Percentiles rank a stretch among this genome's conserved stretches.
Conservation (phyloP, 805 yeast species). For the Wickerhamomyces chaumierensis region DNA sequence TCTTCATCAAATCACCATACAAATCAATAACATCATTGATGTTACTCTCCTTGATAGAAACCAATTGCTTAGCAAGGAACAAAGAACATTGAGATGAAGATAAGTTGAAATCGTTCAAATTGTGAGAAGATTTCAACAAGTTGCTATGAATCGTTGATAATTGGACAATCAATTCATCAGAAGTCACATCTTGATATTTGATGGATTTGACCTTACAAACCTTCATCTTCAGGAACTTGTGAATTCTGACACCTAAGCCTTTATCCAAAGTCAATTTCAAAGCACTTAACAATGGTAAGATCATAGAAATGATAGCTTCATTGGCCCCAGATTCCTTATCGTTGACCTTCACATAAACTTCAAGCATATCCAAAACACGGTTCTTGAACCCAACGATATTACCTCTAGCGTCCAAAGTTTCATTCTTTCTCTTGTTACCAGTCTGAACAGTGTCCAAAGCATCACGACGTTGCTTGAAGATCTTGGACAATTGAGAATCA, state of each 20-base stretch:
- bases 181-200: slow-evolving; percentile 11
- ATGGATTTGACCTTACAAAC: slow-evolving; percentile 37
- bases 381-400: slow-evolving; percentile 70
- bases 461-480: slow-evolving; percentile 73
- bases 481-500: slow-evolving; percentile 72
- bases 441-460: slow-evolving; percentile 43
- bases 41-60: slow-evolving; percentile 21
- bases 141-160: slow-evolving; percentile 33
- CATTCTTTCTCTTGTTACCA: slow-evolving; percentile 61
- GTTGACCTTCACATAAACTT: slow-evolving; percentile 42
- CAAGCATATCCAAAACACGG: slow-evolving; percentile 68
- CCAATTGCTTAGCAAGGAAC: slow-evolving; percentile 45
- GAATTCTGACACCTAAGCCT: slow-evolving; percentile 62
- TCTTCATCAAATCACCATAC: slow-evolving; percentile 43
- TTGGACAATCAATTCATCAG: slow-evolving; percentile 14
- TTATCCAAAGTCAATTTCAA: slow-evolving; percentile 61
- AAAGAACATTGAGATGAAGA: slow-evolving; percentile 56
- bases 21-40: slow-evolving; percentile 39
- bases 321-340: slow-evolving; percentile 10
- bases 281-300: slow-evolving; percentile 47
- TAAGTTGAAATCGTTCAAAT: slow-evolving; percentile 24
- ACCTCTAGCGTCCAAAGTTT: slow-evolving; percentile 69
- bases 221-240: slow-evolving; percentile 52
- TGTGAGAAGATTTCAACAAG: slow-evolving; percentile 21
- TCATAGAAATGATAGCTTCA: slow-evolving; percentile 29